Conservation (phyloP, 2,329 filamentous ascomycete genomes). For the Fusarium sp. region DNA sequence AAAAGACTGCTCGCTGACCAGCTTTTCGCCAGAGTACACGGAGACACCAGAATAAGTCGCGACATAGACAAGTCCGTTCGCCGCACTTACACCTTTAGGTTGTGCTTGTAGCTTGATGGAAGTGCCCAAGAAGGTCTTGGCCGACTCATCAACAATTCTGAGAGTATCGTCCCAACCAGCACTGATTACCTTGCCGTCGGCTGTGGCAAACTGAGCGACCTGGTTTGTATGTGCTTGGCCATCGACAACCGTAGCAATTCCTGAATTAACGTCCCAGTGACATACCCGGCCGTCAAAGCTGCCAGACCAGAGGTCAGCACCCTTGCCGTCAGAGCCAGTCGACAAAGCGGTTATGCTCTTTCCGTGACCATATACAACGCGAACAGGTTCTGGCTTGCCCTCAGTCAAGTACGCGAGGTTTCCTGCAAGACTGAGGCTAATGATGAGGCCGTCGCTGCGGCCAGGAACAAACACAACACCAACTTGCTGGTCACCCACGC, state of each 20-base stretch:
- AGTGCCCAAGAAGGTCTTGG: conserved; percentile 78
- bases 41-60: conserved; percentile 62
- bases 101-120: conserved; percentile 77
- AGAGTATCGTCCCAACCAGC: conserved; percentile 95
- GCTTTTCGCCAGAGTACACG: conserved; percentile 68
- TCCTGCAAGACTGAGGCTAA: conserved; percentile 87
- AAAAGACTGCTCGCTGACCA: conserved; percentile 67
- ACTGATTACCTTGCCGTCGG: conserved; percentile 75
- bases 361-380: conserved; percentile 85
- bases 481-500: conserved; percentile 87
- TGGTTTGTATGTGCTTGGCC: conserved; percentile 88
- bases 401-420: conserved; percentile 89
- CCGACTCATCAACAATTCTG: conserved; percentile 77
- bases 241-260: conserved; percentile 75
- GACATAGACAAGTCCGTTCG: conserved; percentile 63
- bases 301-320: conserved; percentile 81
- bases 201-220: conserved; percentile 76
- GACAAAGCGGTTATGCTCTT: conserved; percentile 85
- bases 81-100: conserved; percentile 76
- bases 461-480: conserved; percentile 90
- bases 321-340: conserved; percentile 57
- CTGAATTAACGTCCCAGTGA: conserved; percentile 80
- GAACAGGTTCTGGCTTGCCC: conserved; percentile 73
- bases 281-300: conserved; percentile 91
- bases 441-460: conserved; percentile 84